Percentiles rank a stretch among this genome's conserved stretches.
phyloP scores from a whole-genome alignment of 2,329 filamentous ascomycete species.

The Ophiocordyceps unilateralis region DNA sequence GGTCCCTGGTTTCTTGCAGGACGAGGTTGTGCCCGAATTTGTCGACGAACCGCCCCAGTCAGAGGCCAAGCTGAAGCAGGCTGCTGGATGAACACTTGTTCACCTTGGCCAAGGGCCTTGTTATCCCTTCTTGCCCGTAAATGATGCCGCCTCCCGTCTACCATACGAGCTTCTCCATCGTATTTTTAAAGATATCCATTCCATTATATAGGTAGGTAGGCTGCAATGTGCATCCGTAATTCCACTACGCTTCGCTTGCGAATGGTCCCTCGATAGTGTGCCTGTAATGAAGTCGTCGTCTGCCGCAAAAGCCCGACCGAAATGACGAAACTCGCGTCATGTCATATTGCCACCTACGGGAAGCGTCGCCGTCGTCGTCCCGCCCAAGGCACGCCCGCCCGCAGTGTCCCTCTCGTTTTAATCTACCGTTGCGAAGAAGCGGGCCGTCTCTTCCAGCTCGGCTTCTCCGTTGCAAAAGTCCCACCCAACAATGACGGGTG shows the following conservation, averaged over 20 bases:
- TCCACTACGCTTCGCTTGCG: background rate
- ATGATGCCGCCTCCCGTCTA: background rate
- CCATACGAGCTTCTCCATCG: background rate
- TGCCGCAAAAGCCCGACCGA: background rate
- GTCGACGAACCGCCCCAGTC: conserved; percentile 76
- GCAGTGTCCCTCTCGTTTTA: conserved; percentile 4
- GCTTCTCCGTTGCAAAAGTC: conserved; percentile 83
- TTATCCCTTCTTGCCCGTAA: no score
- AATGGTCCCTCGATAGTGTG: no score
- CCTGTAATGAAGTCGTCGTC: background rate
- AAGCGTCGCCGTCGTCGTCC: background rate
- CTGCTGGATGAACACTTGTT: conserved; percentile 30
- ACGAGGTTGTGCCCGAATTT: conserved; percentile 74
- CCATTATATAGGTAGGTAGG: background rate
- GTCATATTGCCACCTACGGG: no score
- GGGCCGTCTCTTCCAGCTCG: conserved; percentile 59
- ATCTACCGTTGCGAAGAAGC: conserved; percentile 54
- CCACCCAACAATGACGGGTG: conserved; percentile 86
- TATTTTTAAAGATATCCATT: background rate
- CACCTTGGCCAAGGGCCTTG: no score
- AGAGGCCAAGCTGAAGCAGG: conserved; percentile 65
- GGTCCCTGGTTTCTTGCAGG: conserved; percentile 74
- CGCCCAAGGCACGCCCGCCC: background rate
- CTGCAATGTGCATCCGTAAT: background rate
- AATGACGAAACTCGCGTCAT: no score